Evolutionary conservation across 1,139 yeast genomes (phyloP).

Genomic region (Blastobotrys persicus): DNA sequence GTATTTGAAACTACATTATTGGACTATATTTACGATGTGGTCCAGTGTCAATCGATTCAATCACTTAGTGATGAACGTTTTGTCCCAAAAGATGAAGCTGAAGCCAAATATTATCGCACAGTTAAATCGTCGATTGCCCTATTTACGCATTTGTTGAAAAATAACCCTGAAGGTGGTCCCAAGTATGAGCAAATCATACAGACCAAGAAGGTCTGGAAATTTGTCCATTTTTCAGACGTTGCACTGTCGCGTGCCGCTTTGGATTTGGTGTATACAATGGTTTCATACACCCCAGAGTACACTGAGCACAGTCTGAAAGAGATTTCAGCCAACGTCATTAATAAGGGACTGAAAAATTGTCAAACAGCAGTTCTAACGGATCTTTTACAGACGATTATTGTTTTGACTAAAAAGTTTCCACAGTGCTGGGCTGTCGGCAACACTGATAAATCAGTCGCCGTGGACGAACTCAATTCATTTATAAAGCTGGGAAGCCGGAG

Average conservation of each 20-base stretch:
- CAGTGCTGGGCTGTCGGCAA: conserved; percentile 28
- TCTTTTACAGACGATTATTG: conserved; percentile 31
- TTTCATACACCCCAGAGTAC: conserved; percentile 19
- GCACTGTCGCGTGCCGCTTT: conserved; percentile 27
- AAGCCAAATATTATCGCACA: conserved; percentile 63
- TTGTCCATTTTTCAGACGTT: conserved; percentile 26
- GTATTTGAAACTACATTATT: conserved; percentile 57
- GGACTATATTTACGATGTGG: conserved; percentile 51
- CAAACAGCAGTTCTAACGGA: conserved; percentile 30
- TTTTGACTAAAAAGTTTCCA: conserved; percentile 29
- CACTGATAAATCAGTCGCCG: conserved; percentile 22
- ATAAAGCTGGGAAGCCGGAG: conserved; percentile 23
- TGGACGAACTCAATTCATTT: conserved; percentile 20
- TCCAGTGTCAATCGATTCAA: conserved; percentile 56
- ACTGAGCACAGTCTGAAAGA: conserved; percentile 25
- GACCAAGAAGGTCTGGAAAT: conserved; percentile 32
- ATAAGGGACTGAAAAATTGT: conserved; percentile 32
- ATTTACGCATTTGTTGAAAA: conserved; percentile 44
- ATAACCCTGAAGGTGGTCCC: conserved; percentile 23
- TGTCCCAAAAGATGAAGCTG: conserved; percentile 63
- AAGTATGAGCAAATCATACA: conserved; percentile 23
- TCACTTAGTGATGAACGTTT: conserved; percentile 76
- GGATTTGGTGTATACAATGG: conserved; percentile 22
- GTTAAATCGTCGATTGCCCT: conserved; percentile 52
- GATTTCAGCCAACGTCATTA: conserved; percentile 30